Percentiles rank a stretch among this genome's conserved stretches.
phyloP scores from a whole-genome alignment of 345 rosid genomes.

The Ailanthus altissimus region DNA sequence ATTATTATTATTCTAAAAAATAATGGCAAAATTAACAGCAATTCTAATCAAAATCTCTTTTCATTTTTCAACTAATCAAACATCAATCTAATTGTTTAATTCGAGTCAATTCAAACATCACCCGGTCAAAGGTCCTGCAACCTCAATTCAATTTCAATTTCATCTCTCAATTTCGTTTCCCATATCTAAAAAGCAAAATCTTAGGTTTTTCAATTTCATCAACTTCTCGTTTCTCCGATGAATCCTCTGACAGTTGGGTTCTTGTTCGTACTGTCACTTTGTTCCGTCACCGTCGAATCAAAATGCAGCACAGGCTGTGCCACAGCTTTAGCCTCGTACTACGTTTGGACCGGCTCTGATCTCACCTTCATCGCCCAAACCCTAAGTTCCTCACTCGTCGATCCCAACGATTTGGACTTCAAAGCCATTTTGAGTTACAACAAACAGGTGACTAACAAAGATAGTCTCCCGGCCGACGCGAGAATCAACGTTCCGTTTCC shows the following conservation, averaged over 20 bases:
- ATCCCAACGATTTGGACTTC: slow-evolving; percentile 5
- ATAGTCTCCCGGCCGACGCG: slow-evolving; percentile 26
- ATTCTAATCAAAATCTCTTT: background rate
- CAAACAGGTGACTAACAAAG: slow-evolving; percentile 34
- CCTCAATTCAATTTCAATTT: background rate
- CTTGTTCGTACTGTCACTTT: slow-evolving; percentile 16
- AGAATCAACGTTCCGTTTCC: slow-evolving; percentile 68
- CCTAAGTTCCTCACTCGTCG: slow-evolving; percentile 25
- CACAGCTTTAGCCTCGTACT: slow-evolving; percentile 66
- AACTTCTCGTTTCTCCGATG: slow-evolving; percentile 25
- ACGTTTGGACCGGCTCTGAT: slow-evolving; percentile 35
- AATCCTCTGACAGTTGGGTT: slow-evolving; percentile 9
- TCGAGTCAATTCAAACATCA: background rate
- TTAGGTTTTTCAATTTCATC: background rate
- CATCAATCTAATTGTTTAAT: background rate
- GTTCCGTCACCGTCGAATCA: slow-evolving; percentile 36
- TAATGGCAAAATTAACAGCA: background rate
- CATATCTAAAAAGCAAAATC: background rate
- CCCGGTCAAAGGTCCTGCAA: slow-evolving; percentile 16
- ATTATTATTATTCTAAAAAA: background rate
- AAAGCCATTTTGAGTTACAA: slow-evolving; percentile 40
- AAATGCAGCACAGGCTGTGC: slow-evolving; percentile 47
- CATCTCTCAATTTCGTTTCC: background rate
- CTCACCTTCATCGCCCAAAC: slow-evolving; percentile 47
- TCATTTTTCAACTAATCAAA: background rate